phyloP scores from a whole-genome alignment of 176 grass and related monocot genomes.

The Carex littledalei region DNA sequence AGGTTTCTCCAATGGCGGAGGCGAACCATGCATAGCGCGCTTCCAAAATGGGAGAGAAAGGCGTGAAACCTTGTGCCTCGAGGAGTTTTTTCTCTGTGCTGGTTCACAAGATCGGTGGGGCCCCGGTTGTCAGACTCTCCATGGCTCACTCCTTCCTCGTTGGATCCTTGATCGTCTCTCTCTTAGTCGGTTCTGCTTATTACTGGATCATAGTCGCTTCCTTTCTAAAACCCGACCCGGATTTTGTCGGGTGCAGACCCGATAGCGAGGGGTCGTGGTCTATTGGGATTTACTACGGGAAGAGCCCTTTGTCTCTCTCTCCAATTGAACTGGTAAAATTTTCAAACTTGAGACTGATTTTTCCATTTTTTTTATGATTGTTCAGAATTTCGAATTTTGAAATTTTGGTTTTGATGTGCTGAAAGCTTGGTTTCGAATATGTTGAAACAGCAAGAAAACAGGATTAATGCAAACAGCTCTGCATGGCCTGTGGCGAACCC shows the following conservation, averaged over 20 bases:
- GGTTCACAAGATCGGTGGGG: not conserved
- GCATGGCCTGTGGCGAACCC: slow-evolving; percentile 97
- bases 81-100: not conserved
- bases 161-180: slow-evolving; percentile 17
- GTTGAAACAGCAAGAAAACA: slow-evolving; percentile 47
- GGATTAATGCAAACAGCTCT: slow-evolving; percentile 72
- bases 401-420: not conserved
- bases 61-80: not conserved
- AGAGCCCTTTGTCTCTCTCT: slow-evolving; percentile 67
- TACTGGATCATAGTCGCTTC: slow-evolving; percentile 79
- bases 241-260: slow-evolving; percentile 48
- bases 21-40: slow-evolving; percentile 9
- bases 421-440: slow-evolving; percentile 21
- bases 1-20: slow-evolving; percentile 3
- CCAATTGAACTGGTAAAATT: slow-evolving; percentile 81
- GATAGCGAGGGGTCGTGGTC: slow-evolving; percentile 95
- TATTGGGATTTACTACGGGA: slow-evolving; percentile 83
- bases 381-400: not conserved
- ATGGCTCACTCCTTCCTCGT: slow-evolving; percentile 38
- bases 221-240: slow-evolving; percentile 48
- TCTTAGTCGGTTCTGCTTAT: slow-evolving; percentile 51
- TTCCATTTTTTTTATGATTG: not conserved
- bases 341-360: not conserved
- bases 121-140: not conserved
- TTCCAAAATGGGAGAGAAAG: slow-evolving; percentile 19